These are phyloP conservation scores for Fusarium incarnatum DNA, from an alignment of 2,329 filamentous ascomycete species.

Conservation along the genomic window DNA sequence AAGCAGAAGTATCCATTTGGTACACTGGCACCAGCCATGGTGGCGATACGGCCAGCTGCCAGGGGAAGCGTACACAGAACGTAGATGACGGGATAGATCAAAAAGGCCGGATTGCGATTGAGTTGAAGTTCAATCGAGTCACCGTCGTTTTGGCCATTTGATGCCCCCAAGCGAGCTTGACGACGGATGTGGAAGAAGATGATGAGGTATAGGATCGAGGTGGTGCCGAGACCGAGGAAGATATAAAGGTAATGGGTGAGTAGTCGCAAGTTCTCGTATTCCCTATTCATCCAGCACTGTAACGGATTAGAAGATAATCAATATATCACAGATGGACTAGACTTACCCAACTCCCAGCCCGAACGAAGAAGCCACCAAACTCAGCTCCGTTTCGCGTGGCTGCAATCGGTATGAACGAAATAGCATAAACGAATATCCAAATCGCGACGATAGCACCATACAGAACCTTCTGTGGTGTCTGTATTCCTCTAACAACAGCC, in stretches of 20 bases:
- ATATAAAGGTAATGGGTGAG: conserved; percentile 75
- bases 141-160: conserved; percentile 17
- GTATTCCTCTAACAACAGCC: conserved; percentile 67
- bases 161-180: conserved; percentile 29
- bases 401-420: conserved; percentile 64
- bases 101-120: conserved; percentile 64
- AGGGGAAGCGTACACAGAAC: conserved; percentile 75
- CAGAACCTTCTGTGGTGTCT: conserved; percentile 63
- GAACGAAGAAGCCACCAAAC: conserved; percentile 67
- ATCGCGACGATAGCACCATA: conserved; percentile 59
- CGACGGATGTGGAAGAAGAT: conserved; percentile 56
- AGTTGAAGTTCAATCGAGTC: conserved; percentile 33
- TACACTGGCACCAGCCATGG: conserved; percentile 66
- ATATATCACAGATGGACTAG: accelerated
- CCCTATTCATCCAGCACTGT: conserved; percentile 72
- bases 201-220: conserved; percentile 54
- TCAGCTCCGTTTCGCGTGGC: conserved; percentile 57
- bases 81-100: conserved; percentile 77
- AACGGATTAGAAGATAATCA: not conserved
- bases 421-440: conserved; percentile 70
- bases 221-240: conserved; percentile 57
- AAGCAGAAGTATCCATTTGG: conserved; percentile 68
- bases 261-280: conserved; percentile 66
- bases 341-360: conserved; percentile 72
- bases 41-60: conserved; percentile 71